A percentile compares a stretch with the other conserved stretches of the same genome.
Evolutionary conservation across 2,329 filamentous ascomycete genomes (phyloP).

Genomic region (Juglanconis sp.): DNA sequence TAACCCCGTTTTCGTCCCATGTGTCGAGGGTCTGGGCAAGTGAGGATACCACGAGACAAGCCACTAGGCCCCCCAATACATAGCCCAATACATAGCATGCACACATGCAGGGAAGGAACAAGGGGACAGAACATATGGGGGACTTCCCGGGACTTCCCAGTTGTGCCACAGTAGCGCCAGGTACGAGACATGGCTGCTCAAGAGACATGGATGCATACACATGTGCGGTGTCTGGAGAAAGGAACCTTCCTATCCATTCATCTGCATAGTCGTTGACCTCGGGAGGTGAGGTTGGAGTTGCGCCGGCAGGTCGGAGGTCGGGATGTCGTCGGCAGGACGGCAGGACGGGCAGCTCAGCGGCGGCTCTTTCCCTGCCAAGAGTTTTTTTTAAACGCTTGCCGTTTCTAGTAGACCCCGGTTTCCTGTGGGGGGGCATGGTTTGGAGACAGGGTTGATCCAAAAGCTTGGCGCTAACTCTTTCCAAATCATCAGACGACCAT

Average conservation of each 20-base stretch:
- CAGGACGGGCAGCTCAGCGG: background rate
- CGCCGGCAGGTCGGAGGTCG: background rate
- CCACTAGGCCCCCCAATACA: background rate
- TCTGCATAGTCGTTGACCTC: background rate
- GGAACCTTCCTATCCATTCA: conserved; percentile 3
- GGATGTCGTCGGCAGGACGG: background rate
- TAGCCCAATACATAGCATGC: background rate
- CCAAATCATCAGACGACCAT: background rate
- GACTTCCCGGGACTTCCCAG: no score
- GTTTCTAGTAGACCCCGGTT: conserved; percentile 10
- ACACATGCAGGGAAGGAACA: background rate
- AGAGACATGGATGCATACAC: background rate
- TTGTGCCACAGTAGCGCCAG: background rate
- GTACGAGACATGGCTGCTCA: background rate
- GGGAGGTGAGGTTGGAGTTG: background rate
- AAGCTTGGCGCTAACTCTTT: conserved; percentile 7
- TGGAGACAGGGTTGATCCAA: background rate
- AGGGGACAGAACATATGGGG: background rate
- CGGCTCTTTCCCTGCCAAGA: conserved; percentile 9
- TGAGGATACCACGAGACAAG: background rate
- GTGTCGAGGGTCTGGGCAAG: background rate
- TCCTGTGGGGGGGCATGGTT: conserved; percentile 7
- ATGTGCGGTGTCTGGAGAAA: background rate
- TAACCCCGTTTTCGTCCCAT: background rate
- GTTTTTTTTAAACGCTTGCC: conserved; percentile 14